Evolutionary conservation across 169 alveolate species (phyloP), one percentile per base, ranked within the genome.

Genomic region (Theileria equi): DNA sequence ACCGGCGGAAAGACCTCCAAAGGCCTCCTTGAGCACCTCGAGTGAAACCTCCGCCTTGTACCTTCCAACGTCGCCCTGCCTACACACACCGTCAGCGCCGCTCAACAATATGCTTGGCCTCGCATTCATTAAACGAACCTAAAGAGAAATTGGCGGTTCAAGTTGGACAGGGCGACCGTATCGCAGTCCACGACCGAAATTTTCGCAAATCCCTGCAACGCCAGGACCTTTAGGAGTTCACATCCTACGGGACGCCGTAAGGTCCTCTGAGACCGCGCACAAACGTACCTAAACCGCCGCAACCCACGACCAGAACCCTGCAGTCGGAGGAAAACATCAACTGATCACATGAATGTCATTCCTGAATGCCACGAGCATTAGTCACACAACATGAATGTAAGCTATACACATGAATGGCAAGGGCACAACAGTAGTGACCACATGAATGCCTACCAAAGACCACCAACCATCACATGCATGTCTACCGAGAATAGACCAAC

Each of bases 181-280:
- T 82, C 90, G 13, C 61, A 58, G 21, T 82, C 90, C 29, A 82
- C 88, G 10, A 82, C 57, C 2, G 85, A 40, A 29, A 82, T 76
- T 19, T 52, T 38, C 25, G 58, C 57, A 31, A 50, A 32, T 21
- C 82, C 70, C 10, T 32, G 31, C 21, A 64, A 23, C 23, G 72
- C 73, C 25, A 82, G 49, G 59, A 47, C 67, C 40, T 77, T 82
- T 40, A 82, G 48, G 13, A 82, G 69, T 45, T 82, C 90, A 38
- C 84, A 77, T 0, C 90, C 90, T 71, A 26, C 25, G 17, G 25
- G 25, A 53, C 2, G n/a, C n/a, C n/a, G n/a, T n/a, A n/a, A n/a
- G n/a, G n/a, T n/a, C n/a, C n/a, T n/a, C n/a, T n/a, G n/a, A n/a
- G n/a, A n/a, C n/a, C n/a, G n/a, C n/a, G n/a, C n/a, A n/a, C n/a